phyloP scores from a whole-genome alignment of 257 asterid species.

The Primulina eburnea region DNA sequence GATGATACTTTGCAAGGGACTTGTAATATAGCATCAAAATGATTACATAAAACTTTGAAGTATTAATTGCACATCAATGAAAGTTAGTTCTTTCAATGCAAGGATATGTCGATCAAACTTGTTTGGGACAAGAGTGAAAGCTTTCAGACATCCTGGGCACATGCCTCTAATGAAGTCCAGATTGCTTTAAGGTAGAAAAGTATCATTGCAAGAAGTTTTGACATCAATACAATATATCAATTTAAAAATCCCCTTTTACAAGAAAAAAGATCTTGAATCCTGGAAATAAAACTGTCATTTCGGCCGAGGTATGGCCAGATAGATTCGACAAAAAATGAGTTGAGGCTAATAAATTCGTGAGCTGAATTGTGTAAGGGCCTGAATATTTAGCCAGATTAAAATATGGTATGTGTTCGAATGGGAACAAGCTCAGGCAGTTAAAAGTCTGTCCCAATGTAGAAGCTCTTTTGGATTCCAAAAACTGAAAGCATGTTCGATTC shows the following conservation, averaged over 20 bases:
- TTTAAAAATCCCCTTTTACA: not conserved
- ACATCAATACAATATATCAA: not conserved
- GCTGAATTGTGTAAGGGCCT: not conserved
- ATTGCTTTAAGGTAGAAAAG: conserved; percentile 6
- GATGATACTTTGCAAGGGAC: not conserved
- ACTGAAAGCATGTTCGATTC: not conserved
- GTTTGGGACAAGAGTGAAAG: not conserved
- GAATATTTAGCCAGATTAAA: not conserved
- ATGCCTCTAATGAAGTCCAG: conserved; percentile 5
- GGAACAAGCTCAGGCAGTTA: not conserved
- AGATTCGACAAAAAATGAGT: not conserved
- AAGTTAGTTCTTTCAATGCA: conserved; percentile 16
- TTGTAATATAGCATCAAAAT: not conserved
- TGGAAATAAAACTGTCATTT: not conserved
- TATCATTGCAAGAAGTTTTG: not conserved
- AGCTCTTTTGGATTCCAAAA: not conserved
- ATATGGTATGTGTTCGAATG: not conserved
- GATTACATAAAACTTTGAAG: too few relatives aligned
- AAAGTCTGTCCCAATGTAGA: not conserved
- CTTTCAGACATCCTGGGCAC: not conserved
- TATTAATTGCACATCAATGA: not conserved
- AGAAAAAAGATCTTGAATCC: too few relatives aligned
- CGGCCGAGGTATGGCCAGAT: not conserved
- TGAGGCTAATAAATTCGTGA: not conserved
- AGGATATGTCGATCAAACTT: conserved; percentile 13